Evolutionary conservation across 2,329 filamentous ascomycete genomes (phyloP).

Genomic region (Achaetomium macrosporum): DNA sequence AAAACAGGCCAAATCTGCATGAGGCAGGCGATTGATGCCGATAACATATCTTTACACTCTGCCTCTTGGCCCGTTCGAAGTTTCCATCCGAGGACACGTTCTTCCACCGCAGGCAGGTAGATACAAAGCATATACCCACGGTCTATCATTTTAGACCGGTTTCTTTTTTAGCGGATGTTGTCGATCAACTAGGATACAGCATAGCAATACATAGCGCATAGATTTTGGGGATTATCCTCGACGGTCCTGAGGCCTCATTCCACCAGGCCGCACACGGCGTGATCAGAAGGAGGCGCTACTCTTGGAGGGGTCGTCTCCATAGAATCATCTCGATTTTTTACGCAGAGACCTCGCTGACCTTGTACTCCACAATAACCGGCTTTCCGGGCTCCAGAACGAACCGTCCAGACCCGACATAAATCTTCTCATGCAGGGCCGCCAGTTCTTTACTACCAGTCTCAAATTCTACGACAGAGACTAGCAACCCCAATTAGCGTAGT

Average conservation of each 20-base stretch:
- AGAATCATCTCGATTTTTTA: neutral
- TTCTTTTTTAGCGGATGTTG: neutral
- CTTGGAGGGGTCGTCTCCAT: neutral
- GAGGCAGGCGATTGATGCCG: neutral
- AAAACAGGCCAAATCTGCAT: neutral
- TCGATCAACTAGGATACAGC: neutral
- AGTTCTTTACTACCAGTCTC: conserved; percentile 33
- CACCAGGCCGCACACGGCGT: neutral
- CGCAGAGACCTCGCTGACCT: conserved; percentile 36
- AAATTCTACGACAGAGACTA: conserved; percentile 34
- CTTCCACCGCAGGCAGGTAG: neutral
- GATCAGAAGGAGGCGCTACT: neutral
- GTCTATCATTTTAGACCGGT: neutral
- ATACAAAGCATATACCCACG: conserved; percentile 10
- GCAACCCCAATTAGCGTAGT: neutral
- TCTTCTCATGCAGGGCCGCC: conserved; percentile 33
- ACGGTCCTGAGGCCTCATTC: neutral
- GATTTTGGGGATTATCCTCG: neutral
- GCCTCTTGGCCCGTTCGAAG: neutral
- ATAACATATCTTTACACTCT: neutral
- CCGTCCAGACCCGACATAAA: conserved; percentile 37
- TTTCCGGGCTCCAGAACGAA: conserved; percentile 38
- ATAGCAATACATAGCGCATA: neutral
- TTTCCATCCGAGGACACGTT: neutral
- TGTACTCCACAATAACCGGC: conserved; percentile 38